Evolutionary conservation across 2,329 filamentous ascomycete species (phyloP).

Genomic region (Colletotrichum lini): DNA sequence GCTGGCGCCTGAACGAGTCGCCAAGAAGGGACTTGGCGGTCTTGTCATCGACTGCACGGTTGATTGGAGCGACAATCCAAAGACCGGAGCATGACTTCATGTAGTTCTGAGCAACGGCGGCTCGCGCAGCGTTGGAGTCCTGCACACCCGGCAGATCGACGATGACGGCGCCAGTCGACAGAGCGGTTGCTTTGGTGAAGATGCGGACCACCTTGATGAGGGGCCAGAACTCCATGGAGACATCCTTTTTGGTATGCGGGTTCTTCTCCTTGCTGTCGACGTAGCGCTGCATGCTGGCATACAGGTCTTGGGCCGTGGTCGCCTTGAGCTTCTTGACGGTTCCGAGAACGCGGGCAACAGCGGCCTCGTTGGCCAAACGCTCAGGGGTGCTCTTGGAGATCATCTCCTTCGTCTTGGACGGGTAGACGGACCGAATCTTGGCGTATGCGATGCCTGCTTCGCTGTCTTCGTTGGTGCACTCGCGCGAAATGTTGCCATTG

Average conservation of each 20-base stretch:
- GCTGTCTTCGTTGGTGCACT: conserved; percentile 57
- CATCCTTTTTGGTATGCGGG: conserved; percentile 27
- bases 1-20: conserved; percentile 69
- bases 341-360: conserved; percentile 46
- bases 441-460: conserved; percentile 59
- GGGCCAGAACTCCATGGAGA: conserved; percentile 59
- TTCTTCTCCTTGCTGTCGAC: conserved; percentile 50
- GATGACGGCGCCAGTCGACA: conserved; percentile 54
- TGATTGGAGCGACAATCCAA: conserved; percentile 76
- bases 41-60: conserved; percentile 72
- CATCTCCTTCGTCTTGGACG: conserved; percentile 48
- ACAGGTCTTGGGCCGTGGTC: conserved; percentile 44
- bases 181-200: conserved; percentile 52
- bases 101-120: conserved; percentile 70
- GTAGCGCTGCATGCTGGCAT: conserved; percentile 47
- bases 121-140: conserved; percentile 72
- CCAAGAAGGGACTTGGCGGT: conserved; percentile 70
- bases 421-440: conserved; percentile 64
- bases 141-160: conserved; percentile 71
- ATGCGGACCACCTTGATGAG: conserved; percentile 66
- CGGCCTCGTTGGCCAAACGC: conserved; percentile 44
- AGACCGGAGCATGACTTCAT: conserved; percentile 72
- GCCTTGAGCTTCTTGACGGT: conserved; percentile 45
- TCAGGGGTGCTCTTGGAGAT: conserved; percentile 44
- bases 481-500: conserved; percentile 55